A percentile compares a stretch with the other conserved stretches of the same genome.
Conservation (phyloP, 805 yeast genomes). For the Candida maesae region DNA sequence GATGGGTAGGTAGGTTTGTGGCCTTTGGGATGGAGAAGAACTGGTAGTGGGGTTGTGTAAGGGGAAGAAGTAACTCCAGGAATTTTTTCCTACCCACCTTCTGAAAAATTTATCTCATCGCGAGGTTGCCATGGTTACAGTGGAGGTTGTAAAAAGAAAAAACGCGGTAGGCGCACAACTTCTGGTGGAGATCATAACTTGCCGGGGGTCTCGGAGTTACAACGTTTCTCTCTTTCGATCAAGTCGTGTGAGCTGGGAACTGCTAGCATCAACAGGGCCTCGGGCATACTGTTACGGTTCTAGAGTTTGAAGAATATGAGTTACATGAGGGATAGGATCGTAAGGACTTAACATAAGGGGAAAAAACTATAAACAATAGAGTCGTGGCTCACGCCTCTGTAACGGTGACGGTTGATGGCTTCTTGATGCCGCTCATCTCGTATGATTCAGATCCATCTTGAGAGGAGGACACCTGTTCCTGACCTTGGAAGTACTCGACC, state of each 20-base stretch:
- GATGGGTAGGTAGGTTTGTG: background rate
- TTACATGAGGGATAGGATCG: no score
- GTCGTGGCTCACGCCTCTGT: no score
- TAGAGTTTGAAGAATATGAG: no score
- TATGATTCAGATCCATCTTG: conserved; percentile 1
- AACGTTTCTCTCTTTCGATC: no score
- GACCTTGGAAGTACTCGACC: conserved; percentile 18
- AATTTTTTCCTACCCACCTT: conserved; percentile 13
- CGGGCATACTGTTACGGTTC: no score
- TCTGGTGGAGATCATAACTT: background rate
- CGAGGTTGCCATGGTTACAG: conserved; percentile 18
- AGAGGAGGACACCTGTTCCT: conserved; percentile 5
- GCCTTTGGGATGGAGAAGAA: no score
- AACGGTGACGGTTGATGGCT: background rate
- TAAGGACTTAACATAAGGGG: no score
- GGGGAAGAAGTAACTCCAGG: conserved; percentile 3
- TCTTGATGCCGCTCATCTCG: conserved; percentile 2
- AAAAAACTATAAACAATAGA: no score
- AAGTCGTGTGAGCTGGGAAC: no score
- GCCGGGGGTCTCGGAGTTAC: no score
- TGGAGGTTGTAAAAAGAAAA: conserved; percentile 1
- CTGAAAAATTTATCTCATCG: conserved; percentile 20
- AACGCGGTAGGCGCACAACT: conserved; percentile 1
- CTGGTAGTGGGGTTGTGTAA: no score
- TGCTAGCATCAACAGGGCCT: no score